These are phyloP conservation scores for Fusarium bactridioides DNA, from an alignment of 2,329 filamentous ascomycete species.

Conservation along the genomic window DNA sequence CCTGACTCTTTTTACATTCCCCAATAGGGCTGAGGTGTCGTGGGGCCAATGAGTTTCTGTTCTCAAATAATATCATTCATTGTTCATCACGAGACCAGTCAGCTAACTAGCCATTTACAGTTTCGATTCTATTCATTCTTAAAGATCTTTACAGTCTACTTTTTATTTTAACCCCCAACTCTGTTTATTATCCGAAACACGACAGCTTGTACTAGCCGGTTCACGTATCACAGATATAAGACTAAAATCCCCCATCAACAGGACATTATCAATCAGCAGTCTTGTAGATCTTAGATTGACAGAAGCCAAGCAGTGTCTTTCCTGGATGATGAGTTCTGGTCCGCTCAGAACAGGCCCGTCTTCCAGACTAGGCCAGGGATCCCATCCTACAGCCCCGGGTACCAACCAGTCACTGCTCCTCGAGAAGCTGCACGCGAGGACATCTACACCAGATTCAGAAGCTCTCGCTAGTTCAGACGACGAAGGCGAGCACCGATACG, in stretches of 20 bases:
- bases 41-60: constrained; percentile 21
- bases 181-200: constrained; percentile 7
- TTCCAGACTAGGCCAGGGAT: constrained; percentile 60
- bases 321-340: constrained; percentile 59
- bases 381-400: constrained; percentile 56
- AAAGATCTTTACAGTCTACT: constrained; percentile 24
- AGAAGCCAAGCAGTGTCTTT: constrained; percentile 12
- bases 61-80: constrained; percentile 15
- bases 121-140: constrained; percentile 31
- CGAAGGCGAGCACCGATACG: constrained; percentile 75
- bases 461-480: constrained; percentile 94
- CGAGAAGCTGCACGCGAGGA: constrained; percentile 79
- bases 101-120: constrained; percentile 36
- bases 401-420: constrained; percentile 71
- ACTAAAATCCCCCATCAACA: neutral
- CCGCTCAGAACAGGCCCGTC: constrained; percentile 58
- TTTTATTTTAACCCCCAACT: constrained; percentile 7
- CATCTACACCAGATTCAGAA: constrained; percentile 93
- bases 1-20: constrained; percentile 11
- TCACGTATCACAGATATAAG: neutral
- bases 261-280: neutral
- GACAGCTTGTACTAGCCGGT: constrained; percentile 5
- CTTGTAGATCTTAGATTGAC: constrained; percentile 1
- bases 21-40: constrained; percentile 17
- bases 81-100: constrained; percentile 22